phyloP scores from a whole-genome alignment of 176 grass and related monocot genomes.

The Avena sativa region DNA sequence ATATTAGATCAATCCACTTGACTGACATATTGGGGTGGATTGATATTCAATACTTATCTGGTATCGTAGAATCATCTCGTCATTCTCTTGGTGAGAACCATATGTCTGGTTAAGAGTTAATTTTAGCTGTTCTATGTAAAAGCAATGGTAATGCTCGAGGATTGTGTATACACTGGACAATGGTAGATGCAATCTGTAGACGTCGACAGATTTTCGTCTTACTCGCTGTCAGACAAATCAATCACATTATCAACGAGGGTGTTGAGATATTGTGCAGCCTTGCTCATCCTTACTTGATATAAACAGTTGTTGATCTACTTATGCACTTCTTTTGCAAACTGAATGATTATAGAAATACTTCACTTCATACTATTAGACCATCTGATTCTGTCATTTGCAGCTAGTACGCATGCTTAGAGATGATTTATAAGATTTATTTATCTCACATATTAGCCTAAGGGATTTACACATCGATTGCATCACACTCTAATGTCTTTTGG shows the following conservation, averaged over 20 bases:
- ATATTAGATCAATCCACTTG: background rate
- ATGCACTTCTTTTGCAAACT: slow-evolving; percentile 21
- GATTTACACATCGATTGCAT: background rate
- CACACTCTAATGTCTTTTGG: slow-evolving; percentile 10
- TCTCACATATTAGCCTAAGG: slow-evolving; percentile 26
- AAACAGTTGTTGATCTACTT: slow-evolving; percentile 25
- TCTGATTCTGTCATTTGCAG: background rate
- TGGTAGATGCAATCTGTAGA: slow-evolving; percentile 12
- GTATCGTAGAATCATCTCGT: background rate
- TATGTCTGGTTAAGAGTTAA: slow-evolving; percentile 18
- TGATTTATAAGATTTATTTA: slow-evolving; percentile 23
- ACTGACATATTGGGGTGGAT: background rate
- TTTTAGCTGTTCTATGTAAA: slow-evolving; percentile 24
- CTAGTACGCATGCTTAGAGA: slow-evolving; percentile 19
- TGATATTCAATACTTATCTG: slow-evolving; percentile 12
- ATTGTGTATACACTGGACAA: slow-evolving; percentile 1
- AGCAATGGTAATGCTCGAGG: background rate
- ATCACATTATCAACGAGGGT: slow-evolving; percentile 1
- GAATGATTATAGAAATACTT: background rate
- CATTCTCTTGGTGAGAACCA: slow-evolving; percentile 22
- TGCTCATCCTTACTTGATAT: background rate
- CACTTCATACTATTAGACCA: slow-evolving; percentile 3
- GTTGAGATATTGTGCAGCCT: background rate
- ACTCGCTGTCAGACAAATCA: slow-evolving; percentile 6
- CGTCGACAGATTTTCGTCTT: slow-evolving; percentile 1